Evolutionary conservation across 2,329 filamentous ascomycete species (phyloP), one percentile per base, ranked within the genome.

Genomic region (Cytospora mali): DNA sequence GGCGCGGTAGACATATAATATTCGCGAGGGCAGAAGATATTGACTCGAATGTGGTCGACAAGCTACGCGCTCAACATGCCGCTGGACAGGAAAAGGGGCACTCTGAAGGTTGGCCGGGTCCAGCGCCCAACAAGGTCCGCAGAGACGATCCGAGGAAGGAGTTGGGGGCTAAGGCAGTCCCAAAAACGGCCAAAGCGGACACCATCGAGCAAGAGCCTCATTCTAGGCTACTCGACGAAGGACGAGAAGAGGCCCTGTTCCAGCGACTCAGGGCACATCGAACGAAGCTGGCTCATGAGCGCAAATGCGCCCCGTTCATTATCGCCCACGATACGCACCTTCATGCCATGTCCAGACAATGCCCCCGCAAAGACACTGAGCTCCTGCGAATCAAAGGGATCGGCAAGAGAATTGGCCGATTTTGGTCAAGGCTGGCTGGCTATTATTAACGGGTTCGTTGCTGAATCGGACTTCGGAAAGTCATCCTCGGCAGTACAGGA

Each of bases 401-500:
- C 35, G 62, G 58, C 35, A 51, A 42, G 11, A 27, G 55, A 61
- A n/a, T n/a, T 52, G 6, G n/a, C 31, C 14, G 48, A 55, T 4
- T 62, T n/a, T 49, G 58, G 62, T 25, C n/a, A 49, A n/a, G 58
- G 35, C 6, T 64, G 62, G 62, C 29, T 64, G 23, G 54, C 29
- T 5, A 64, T 64, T 33, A 50, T 55, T 14, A 29, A 21, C 13
- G 18, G 50, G 6, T 55, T 61, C 18, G 35, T 64, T 25, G 35
- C 31, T n/a, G 28, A 55, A 10, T 23, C 33, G 9, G 23, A n/a
- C 16, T 16, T 5, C 4, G 53, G 28, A 23, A 39, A 21, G 16
- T 28, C 29, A 46, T 4, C 6, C 42, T 10, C 16, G n/a, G 23
- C 11, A 16, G 39, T 16, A 23, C 21, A 5, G 42, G 42, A 5